A percentile compares a stretch with the other conserved stretches of the same genome.
Conservation (phyloP, 306 rosid genomes). For the Mimosa pudica region DNA sequence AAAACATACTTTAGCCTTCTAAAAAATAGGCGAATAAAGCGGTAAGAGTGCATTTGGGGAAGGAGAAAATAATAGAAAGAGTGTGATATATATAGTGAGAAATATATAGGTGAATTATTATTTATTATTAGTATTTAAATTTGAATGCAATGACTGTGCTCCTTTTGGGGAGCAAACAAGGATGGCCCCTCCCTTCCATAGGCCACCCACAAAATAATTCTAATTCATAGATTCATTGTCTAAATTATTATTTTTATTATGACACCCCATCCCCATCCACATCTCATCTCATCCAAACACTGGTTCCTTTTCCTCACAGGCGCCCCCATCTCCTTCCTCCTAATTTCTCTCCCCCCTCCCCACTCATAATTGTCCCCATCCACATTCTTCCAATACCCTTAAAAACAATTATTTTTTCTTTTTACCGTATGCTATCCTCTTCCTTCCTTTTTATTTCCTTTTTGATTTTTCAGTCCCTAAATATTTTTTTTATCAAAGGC, state of each 20-base stretch:
- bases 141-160: conserved; percentile 62
- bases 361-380: conserved; percentile 45
- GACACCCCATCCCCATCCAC: neutral
- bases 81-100: neutral
- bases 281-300: neutral
- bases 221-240: neutral
- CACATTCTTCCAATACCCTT: conserved; percentile 8
- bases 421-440: conserved; percentile 11
- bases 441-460: conserved; percentile 24
- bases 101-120: neutral
- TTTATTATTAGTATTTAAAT: neutral
- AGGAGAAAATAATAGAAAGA: neutral
- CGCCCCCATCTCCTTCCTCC: conserved; percentile 32
- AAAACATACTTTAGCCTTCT: neutral
- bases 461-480: neutral
- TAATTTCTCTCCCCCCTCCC: conserved; percentile 33
- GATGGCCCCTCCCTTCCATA: conserved; percentile 60
- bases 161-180: conserved; percentile 95
- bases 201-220: neutral
- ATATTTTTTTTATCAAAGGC: too few species aligned
- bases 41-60: neutral
- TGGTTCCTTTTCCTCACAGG: conserved; percentile 15
- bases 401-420: conserved; percentile 31
- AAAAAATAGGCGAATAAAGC: neutral
- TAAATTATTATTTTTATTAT: neutral